phyloP scores from a whole-genome alignment of 768 basidiomycete species.

The Collybiopsis confluens region DNA sequence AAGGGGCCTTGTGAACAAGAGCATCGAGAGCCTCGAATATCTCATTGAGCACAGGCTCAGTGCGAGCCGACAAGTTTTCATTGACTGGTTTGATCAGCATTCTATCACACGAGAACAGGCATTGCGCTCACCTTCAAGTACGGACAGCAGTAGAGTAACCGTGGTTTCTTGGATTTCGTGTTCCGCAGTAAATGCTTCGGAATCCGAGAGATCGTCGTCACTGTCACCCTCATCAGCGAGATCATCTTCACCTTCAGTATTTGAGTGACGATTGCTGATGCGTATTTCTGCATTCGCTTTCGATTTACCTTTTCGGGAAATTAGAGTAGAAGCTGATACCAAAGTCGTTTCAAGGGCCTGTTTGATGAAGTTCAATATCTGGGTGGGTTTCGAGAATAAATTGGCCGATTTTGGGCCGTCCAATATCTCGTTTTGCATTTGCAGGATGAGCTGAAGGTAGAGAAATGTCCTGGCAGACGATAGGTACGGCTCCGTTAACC shows the following conservation, averaged over 20 bases:
- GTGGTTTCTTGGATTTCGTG: conserved; percentile 75
- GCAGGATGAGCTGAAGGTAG: conserved; percentile 75
- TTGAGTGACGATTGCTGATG: neutral
- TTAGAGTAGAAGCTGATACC: neutral
- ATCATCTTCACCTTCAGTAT: conserved; percentile 29
- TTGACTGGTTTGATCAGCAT: conserved; percentile 35
- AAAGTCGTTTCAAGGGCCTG: conserved; percentile 58
- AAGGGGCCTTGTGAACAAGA: conserved; percentile 43
- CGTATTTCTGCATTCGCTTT: neutral
- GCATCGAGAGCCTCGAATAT: conserved; percentile 66
- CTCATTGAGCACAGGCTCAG: conserved; percentile 61
- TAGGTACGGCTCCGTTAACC: too few relatives aligned
- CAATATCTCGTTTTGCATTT: conserved; percentile 71
- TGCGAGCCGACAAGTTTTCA: conserved; percentile 54
- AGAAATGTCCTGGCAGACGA: conserved; percentile 73
- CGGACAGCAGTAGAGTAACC: conserved; percentile 74
- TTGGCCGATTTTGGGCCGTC: conserved; percentile 48
- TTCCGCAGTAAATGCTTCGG: conserved; percentile 36
- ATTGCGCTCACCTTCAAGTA: conserved; percentile 69
- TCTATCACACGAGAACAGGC: neutral
- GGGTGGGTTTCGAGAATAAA: conserved; percentile 59
- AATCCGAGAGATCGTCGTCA: conserved; percentile 45
- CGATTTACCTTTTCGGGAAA: conserved; percentile 8
- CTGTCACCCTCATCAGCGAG: conserved; percentile 48
- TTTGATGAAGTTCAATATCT: conserved; percentile 80